Evolutionary conservation across 495 filamentous ascomycete species (phyloP).

Genomic region (Physcia stellaris): DNA sequence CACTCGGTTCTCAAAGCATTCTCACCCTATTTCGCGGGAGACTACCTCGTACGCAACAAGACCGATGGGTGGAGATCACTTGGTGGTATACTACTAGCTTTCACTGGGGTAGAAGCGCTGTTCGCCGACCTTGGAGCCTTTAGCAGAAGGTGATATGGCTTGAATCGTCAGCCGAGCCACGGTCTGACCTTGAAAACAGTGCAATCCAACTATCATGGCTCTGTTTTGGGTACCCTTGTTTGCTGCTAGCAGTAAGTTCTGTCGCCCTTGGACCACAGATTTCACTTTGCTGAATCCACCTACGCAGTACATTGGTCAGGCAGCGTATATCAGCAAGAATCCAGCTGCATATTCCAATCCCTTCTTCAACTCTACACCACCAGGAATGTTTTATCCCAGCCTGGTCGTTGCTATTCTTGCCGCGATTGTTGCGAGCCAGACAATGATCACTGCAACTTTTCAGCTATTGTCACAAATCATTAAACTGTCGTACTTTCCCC

Average conservation of each 20-base stretch:
- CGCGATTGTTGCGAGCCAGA: slow-evolving; percentile 63
- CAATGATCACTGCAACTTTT: slow-evolving; percentile 64
- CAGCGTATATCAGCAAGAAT: slow-evolving; percentile 50
- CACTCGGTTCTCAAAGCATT: slow-evolving; percentile 56
- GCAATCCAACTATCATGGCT: slow-evolving; percentile 57
- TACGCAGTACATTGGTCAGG: slow-evolving; percentile 51
- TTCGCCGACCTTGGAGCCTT: slow-evolving; percentile 67
- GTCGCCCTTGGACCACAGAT: not conserved
- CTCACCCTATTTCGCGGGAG: slow-evolving; percentile 47
- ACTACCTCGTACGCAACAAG: slow-evolving; percentile 47
- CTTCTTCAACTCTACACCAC: slow-evolving; percentile 54
- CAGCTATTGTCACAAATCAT: slow-evolving; percentile 59
- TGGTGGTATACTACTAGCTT: slow-evolving; percentile 56
- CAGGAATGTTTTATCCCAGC: slow-evolving; percentile 51
- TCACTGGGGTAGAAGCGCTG: slow-evolving; percentile 62
- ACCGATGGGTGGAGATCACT: slow-evolving; percentile 51
- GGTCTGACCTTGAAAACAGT: slow-evolving; percentile 9
- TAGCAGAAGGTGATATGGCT: slow-evolving; percentile 21
- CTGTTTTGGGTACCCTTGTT: slow-evolving; percentile 47
- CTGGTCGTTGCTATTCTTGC: slow-evolving; percentile 54
- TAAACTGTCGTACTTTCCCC: slow-evolving; percentile 61
- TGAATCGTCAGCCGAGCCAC: slow-evolving; percentile 9
- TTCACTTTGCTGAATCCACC: not conserved
- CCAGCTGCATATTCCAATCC: slow-evolving; percentile 54
- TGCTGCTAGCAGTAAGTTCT: slow-evolving; percentile 40